Conservation (phyloP, 2,329 filamentous ascomycete genomes). For the Emmonsia crescens region DNA sequence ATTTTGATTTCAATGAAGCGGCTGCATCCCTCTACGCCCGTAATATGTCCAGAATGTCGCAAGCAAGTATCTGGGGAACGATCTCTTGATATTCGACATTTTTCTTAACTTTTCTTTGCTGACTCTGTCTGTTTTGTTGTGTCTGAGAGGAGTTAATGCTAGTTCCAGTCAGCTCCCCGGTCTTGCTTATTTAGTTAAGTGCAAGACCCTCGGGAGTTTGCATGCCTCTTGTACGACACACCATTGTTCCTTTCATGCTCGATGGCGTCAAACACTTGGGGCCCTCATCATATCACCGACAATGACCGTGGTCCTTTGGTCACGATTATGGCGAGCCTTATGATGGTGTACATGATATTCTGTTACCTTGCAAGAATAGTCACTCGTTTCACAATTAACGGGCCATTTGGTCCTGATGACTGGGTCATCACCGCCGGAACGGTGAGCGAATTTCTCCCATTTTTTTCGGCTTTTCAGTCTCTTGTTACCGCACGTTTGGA, state of each 20-base stretch:
- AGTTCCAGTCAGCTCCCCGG: not conserved
- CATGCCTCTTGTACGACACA: not conserved
- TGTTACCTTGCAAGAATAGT: constrained; percentile 11
- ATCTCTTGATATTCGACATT: not conserved
- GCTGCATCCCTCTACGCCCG: not conserved
- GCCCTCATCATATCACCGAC: constrained; percentile 10
- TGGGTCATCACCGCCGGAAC: constrained; percentile 11
- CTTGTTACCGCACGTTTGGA: not conserved
- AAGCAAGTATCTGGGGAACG: not conserved
- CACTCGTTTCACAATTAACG: constrained; percentile 13
- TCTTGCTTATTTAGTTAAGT: not conserved
- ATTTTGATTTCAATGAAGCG: not conserved
- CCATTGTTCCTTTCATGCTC: not conserved
- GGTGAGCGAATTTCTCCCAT: constrained; percentile 3
- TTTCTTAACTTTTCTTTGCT: not conserved
- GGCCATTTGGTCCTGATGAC: constrained; percentile 12
- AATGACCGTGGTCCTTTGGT: constrained; percentile 12
- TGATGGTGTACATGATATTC: constrained; percentile 12
- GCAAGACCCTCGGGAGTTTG: not conserved
- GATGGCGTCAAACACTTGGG: not conserved
- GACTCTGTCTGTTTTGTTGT: not conserved
- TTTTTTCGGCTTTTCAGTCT: not conserved
- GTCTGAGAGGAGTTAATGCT: not conserved
- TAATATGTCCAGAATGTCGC: not conserved
- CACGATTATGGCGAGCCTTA: constrained; percentile 9